Evolutionary conservation across 768 basidiomycete species (phyloP), one percentile per base, ranked within the genome.

Genomic region (Tylopilus subfusipes): DNA sequence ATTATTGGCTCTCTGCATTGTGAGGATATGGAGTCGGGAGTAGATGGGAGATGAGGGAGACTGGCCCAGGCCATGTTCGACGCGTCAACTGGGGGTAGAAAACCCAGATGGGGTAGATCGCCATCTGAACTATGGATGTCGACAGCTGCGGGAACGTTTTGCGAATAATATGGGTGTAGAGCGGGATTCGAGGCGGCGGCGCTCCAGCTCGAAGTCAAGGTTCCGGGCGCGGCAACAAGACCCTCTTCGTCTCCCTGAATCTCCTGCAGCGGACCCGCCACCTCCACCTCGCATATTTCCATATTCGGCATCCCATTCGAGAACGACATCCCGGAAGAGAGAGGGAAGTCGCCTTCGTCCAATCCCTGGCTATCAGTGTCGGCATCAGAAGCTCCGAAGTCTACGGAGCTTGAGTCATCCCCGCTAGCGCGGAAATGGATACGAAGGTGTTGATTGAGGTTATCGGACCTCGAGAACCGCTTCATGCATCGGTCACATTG

Each of bases 401-500:
- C 73, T 22, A 56, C 67, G 60, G 66, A 60, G 44, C 58, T 58
- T 42, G 64, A 33, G 56, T 64, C 61, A 56, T 68, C 68, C 27
- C 62, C 70, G 38, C 67, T 71, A 14, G 64, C 63, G 50, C 55
- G 67, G 53, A 65, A 72, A 71, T 96, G 94, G 45, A 91, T 93
- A 57, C 90, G 82, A 54, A 86, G 66, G 67, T 98, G 95, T 70
- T 96, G 92, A 21, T 81, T 83, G 38, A 98, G 79, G 64, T 95
- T 95, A 68, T 96, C 95, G 65, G 85, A 86, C 65, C 93, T 77
- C 60, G 89, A 90, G 71, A 97, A 97, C 56, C 82, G 79, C 77
- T 91, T 92, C 63, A 78, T 75, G 69, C 93, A 96, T 24, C 76
- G 73, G 42, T 78, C 73, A 66, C 93, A 94, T 50, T 77, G 76